Percentiles rank a stretch among this genome's conserved stretches.
Conservation (phyloP, 441 rosid genomes). For the Jatropha podagrica region DNA sequence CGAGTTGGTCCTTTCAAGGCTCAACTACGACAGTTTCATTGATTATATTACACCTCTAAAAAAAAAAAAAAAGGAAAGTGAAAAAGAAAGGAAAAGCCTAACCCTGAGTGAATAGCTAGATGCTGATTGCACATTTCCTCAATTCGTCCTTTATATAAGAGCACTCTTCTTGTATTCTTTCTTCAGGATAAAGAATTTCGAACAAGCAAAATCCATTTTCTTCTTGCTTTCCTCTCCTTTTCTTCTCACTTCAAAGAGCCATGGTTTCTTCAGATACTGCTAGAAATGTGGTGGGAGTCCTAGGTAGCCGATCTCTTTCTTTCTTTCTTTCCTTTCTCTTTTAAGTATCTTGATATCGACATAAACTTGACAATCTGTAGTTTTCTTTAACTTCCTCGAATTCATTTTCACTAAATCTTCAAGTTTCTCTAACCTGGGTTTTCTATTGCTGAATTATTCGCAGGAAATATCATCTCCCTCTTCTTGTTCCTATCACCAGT, state of each 20-base stretch:
- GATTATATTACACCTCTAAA: too few relatives aligned
- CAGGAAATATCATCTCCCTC: conserved; percentile 78
- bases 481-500: conserved; percentile 79
- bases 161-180: not conserved
- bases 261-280: conserved; percentile 46
- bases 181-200: not conserved
- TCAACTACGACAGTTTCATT: too few relatives aligned
- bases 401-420: not conserved
- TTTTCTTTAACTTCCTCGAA: not conserved
- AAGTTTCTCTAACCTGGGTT: conserved; percentile 10
- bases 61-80: too few relatives aligned
- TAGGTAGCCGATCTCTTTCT: conserved; percentile 33
- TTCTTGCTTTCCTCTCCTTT: not conserved
- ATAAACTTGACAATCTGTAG: not conserved
- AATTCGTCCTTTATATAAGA: conserved; percentile 2
- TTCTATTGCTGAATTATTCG: conserved; percentile 19
- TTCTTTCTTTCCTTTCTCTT: not conserved
- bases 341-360: not conserved
- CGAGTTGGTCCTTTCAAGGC: too few relatives aligned
- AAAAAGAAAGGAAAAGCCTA: too few relatives aligned
- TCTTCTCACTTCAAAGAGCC: not conserved
- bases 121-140: not conserved
- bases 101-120: not conserved
- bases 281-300: conserved; percentile 51
- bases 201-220: not conserved